Evolutionary conservation across 2,329 filamentous ascomycete species (phyloP), one percentile per base, ranked within the genome.

Genomic region (Botryotinia convoluta): DNA sequence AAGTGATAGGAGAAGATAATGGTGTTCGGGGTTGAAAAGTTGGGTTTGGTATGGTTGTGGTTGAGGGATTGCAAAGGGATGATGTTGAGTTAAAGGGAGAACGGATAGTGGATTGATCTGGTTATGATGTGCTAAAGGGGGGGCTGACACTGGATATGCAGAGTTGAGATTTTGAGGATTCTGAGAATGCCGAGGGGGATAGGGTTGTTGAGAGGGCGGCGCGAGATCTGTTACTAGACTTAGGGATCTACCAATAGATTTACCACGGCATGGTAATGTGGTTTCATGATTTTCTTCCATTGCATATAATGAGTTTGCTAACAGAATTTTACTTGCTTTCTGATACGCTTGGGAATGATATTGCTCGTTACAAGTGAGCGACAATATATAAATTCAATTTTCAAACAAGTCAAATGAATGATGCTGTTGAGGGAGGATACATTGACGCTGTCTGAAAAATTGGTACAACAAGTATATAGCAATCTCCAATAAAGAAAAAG

Each of bases 1-100:
- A 0, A 89, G 82, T 16, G 79, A 79, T 29, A 79, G 74, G 1
- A 83, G 73, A 29, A 89, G 83, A 73, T 88, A 87, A 10, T 83
- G 79, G 20, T 83, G 82, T 76, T 90, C 87, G 5, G 79, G 79
- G 71, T 84, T 82, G 4, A 88, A 59, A 18, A 35, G 9, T 22
- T 67, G 48, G 37, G 37, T 22, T 12, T 32, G 48, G 5, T 9
- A 32, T 8, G 51, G 54, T 35, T 57, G 37, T 14, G 70, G 37
- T 8, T n/a, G 22, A 22, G 48, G 22, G 5, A 32, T 20, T 59
- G 64, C 32, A 20, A 39, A 9, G 45, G 82, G 6, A 88, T 45
- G n/a, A 37, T 35, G 26, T n/a, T 29, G 61, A 8, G 37, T 44
- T 18, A 42, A 3, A 7, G 45, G 39, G 51, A 68, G 51, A 29